Evolutionary conservation across 2,329 filamentous ascomycete genomes (phyloP).

Genomic region (Hortaea sp.): DNA sequence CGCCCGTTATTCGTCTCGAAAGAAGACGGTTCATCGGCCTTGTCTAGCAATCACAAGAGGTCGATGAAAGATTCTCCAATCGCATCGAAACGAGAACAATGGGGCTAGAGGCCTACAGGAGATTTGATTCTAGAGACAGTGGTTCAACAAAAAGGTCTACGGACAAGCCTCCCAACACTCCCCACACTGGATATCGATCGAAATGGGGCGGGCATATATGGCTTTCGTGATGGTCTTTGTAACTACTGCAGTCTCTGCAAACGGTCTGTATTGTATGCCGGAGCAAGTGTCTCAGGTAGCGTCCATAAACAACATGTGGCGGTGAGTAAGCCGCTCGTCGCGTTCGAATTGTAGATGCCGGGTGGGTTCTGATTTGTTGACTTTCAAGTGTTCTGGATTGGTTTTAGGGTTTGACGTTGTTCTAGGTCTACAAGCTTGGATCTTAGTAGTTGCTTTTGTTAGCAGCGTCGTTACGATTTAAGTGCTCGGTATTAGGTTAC

Average conservation of each 20-base stretch:
- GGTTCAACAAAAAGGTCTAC: conserved; percentile 29
- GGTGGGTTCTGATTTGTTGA: conserved; percentile 27
- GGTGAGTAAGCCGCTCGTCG: conserved; percentile 7
- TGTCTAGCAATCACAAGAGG: no score
- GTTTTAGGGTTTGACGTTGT: conserved; percentile 20
- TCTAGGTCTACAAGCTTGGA: conserved; percentile 25
- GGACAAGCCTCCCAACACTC: conserved; percentile 26
- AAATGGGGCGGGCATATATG: conserved; percentile 22
- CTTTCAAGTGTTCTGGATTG: conserved; percentile 27
- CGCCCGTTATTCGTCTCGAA: no score
- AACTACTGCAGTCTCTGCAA: conserved; percentile 26
- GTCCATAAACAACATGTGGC: conserved; percentile 26
- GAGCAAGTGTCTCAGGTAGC: conserved; percentile 23
- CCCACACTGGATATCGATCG: conserved; percentile 22
- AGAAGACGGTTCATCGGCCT: no score
- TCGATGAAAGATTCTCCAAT: no score
- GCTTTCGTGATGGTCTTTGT: conserved; percentile 9
- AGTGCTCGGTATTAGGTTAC: no score
- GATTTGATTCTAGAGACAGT: conserved; percentile 30
- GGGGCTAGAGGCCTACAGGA: no score
- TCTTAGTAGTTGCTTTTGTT: conserved; percentile 18
- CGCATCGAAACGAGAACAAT: no score
- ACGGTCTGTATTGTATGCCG: conserved; percentile 25
- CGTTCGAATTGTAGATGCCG: conserved; percentile 1
- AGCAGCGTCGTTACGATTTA: conserved; percentile 22